Evolutionary conservation across 1,139 yeast species (phyloP), one percentile per base, ranked within the genome.

Genomic region (Casaregolazyma lundiana): DNA sequence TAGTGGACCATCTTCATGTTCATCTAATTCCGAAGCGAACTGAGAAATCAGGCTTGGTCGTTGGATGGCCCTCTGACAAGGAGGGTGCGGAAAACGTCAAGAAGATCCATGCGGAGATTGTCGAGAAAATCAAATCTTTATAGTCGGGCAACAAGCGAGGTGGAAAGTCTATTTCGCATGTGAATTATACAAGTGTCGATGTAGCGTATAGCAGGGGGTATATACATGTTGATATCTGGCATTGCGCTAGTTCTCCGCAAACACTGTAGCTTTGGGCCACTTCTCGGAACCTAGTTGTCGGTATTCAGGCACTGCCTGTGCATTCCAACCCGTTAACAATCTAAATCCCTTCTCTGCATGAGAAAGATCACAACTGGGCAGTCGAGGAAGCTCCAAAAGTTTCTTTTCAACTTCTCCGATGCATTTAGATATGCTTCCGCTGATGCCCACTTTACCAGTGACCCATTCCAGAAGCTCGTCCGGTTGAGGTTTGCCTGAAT

Each of bases 1-100:
- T 75, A 50, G 97, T 92, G 51, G 95, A 85, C 60, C 98, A 92
- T 65, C 97, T 90, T 49, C 98, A 90, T 66, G 85, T 92, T 76
- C 98, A 92, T 64, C 78, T 92, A 67, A 92, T 92, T 61, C 98
- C 98, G 38, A 90, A 90, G 75, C 75, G 75, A 49, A 81, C 81
- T 57, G 71, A 65, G 2, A 74, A 74, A 35, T 71, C 89, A 15
- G 97, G 97, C 0, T 75, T 90, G 53, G 75, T 73, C 32, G 89
- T 90, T 32, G 96, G 92, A 26, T 90, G 97, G 97, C 97, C 97
- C 4, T 81, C 87, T n/a, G 78, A 80, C 55, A 76, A 74, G 47
- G 64, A 59, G 13, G 65, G 60, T 17, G 83, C 92, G 21, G 84
- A 84, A 61, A 77, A 83, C 62, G 72, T 87, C 62, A 81, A 84